These are phyloP conservation scores for Ascochyta lentis DNA, from an alignment of 2,329 filamentous ascomycete species.

Conservation along the genomic window DNA sequence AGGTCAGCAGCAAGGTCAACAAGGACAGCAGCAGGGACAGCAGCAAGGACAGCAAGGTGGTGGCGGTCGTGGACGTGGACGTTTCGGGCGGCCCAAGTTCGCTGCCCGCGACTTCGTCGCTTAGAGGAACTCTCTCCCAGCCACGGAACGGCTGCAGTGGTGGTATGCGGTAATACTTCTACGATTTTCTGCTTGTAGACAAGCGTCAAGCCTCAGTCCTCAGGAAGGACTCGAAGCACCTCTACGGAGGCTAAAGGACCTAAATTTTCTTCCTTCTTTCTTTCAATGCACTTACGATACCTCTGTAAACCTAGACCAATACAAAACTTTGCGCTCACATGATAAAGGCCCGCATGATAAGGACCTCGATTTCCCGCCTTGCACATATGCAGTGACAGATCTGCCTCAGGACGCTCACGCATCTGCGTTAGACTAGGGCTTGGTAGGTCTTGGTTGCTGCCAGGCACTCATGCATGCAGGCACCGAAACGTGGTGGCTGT, in stretches of 20 bases:
- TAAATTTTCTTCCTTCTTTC: conserved; percentile 41
- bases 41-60: conserved; percentile 14
- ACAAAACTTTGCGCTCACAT: conserved; percentile 2
- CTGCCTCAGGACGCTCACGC: background rate
- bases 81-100: conserved; percentile 40
- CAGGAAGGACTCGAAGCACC: conserved; percentile 30
- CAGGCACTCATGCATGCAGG: conserved; percentile 19
- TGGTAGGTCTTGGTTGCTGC: background rate
- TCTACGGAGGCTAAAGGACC: conserved; percentile 44
- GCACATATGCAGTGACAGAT: background rate
- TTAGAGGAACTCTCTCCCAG: conserved; percentile 18
- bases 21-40: conserved; percentile 22
- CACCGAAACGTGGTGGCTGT: conserved; percentile 11
- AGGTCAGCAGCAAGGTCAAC: conserved; percentile 24
- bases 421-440: background rate
- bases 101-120: conserved; percentile 43
- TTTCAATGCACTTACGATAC: conserved; percentile 34
- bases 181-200: conserved; percentile 27
- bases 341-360: too few relatives aligned
- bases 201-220: conserved; percentile 33
- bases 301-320: conserved; percentile 40
- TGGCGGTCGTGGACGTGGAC: conserved; percentile 29
- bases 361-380: too few relatives aligned
- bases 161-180: conserved; percentile 40
- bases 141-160: conserved; percentile 8